A percentile compares a stretch with the other conserved stretches of the same genome.
Conservation (phyloP, 306 rosid genomes). For the Psophocarpus tetragonolobus region DNA sequence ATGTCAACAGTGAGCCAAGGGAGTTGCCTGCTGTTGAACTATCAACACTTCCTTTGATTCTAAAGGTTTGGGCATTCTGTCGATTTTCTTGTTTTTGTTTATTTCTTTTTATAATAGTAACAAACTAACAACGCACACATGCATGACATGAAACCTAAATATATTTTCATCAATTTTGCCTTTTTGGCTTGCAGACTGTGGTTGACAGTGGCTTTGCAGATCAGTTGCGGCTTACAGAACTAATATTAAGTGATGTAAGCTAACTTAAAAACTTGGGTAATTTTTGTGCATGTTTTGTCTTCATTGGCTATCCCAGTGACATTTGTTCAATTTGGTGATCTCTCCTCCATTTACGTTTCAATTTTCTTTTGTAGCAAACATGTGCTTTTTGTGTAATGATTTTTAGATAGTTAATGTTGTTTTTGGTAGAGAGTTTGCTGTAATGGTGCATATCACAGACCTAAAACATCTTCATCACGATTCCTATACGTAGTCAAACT, state of each 20-base stretch:
- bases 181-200: constrained; percentile 62
- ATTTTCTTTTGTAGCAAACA: constrained; percentile 7
- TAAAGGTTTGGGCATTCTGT: constrained; percentile 61
- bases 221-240: constrained; percentile 82
- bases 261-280: constrained; percentile 25
- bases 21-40: constrained; percentile 89
- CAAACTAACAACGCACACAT: too few relatives aligned
- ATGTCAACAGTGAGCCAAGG: constrained; percentile 75
- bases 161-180: constrained; percentile 19
- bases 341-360: constrained; percentile 15
- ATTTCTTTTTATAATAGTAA: not conserved
- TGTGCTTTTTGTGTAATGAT: not conserved
- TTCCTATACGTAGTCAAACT: not conserved
- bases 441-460: not conserved
- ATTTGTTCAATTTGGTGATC: constrained; percentile 19
- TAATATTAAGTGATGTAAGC: constrained; percentile 86
- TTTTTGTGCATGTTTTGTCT: constrained; percentile 35
- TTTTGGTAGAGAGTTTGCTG: not conserved
- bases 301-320: constrained; percentile 18
- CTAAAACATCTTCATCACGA: not conserved
- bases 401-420: not conserved
- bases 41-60: constrained; percentile 81
- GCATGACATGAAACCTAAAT: not conserved
- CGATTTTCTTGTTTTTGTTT: not conserved
- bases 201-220: constrained; percentile 88